Percentiles rank a stretch among this genome's conserved stretches.
Conservation (phyloP, 1,284 basidiomycete genomes). For the Neonothopanus nambi region DNA sequence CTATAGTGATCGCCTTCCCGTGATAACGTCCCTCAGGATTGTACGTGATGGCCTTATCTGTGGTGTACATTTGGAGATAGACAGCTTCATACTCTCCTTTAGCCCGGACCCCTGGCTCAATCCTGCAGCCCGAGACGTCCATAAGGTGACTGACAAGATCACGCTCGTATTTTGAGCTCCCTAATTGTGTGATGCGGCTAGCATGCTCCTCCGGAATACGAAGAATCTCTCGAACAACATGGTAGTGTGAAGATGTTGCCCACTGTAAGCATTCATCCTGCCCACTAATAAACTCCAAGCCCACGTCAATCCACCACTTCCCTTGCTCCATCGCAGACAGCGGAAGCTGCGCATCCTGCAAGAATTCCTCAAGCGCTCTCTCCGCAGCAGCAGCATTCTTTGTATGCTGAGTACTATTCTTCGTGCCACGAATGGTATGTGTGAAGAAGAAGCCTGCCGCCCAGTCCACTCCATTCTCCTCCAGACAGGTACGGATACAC, state of each 20-base stretch:
- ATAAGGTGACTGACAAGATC: slow-evolving; percentile 5
- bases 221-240: not conserved
- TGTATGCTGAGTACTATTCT: slow-evolving; percentile 22
- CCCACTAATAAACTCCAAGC: slow-evolving; percentile 16
- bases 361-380: slow-evolving; percentile 12
- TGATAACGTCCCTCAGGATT: slow-evolving; percentile 19
- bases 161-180: not conserved
- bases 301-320: slow-evolving; percentile 21
- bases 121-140: slow-evolving; percentile 4
- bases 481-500: not conserved
- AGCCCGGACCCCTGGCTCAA: not conserved
- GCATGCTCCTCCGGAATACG: not conserved
- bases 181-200: not conserved
- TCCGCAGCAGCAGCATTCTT: slow-evolving; percentile 16
- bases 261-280: not conserved
- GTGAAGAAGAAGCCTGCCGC: slow-evolving; percentile 22
- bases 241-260: not conserved
- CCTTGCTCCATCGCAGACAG: not conserved
- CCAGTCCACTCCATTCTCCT: slow-evolving; percentile 16
- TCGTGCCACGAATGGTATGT: slow-evolving; percentile 27
- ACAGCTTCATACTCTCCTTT: not conserved
- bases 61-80: slow-evolving; percentile 28
- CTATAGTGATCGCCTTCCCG: slow-evolving; percentile 22
- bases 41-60: slow-evolving; percentile 23
- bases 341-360: slow-evolving; percentile 10